phyloP scores from a whole-genome alignment of 768 basidiomycete genomes.

The Hemileccinum rubropunctum region DNA sequence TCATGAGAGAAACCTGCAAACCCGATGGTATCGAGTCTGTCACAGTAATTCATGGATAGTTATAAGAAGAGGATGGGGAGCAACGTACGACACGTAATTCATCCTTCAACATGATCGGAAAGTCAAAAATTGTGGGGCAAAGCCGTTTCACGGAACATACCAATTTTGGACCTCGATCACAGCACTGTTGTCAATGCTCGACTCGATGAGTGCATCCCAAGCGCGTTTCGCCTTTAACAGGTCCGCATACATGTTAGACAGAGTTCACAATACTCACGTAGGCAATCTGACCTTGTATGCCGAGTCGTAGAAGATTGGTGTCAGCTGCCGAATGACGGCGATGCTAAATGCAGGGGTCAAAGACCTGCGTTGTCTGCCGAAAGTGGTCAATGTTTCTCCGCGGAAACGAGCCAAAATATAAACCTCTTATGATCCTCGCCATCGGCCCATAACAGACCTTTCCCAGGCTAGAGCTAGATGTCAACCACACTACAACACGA shows the following conservation, averaged over 20 bases:
- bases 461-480: slow-evolving; percentile 15
- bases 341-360: slow-evolving; percentile 39
- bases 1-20: slow-evolving; percentile 59
- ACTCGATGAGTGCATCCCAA: slow-evolving; percentile 27
- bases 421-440: slow-evolving; percentile 49
- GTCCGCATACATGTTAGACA: not conserved
- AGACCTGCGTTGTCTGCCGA: slow-evolving; percentile 34
- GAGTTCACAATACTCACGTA: not conserved
- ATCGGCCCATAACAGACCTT: slow-evolving; percentile 30
- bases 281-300: slow-evolving; percentile 34
- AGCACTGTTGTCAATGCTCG: slow-evolving; percentile 7
- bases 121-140: not conserved
- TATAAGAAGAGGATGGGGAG: not conserved
- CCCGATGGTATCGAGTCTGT: slow-evolving; percentile 54
- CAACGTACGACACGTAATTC: slow-evolving; percentile 34
- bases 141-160: not conserved
- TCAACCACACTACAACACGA: not conserved
- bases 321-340: slow-evolving; percentile 35
- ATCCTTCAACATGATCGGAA: slow-evolving; percentile 20
- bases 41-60: not conserved
- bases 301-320: slow-evolving; percentile 39
- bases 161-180: slow-evolving; percentile 39
- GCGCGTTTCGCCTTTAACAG: slow-evolving; percentile 25
- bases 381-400: not conserved
- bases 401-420: not conserved